phyloP scores from a whole-genome alignment of 371 early-diverging fungal genomes.

The Coemansia sp. region DNA sequence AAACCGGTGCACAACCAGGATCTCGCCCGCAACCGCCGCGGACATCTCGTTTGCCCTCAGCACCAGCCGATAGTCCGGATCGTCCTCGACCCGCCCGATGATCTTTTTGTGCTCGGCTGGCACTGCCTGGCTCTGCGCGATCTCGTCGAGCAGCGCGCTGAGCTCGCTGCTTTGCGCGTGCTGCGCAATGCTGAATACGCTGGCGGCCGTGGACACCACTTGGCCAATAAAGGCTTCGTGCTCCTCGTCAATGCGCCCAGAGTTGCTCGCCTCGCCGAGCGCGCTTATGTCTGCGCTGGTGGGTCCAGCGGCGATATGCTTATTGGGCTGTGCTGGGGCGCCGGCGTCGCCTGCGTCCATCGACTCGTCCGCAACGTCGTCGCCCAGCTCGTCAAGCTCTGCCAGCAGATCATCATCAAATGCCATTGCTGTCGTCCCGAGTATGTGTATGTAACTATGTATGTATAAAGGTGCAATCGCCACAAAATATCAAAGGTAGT shows the following conservation, averaged over 20 bases:
- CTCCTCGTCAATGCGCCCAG: slow-evolving; percentile 50
- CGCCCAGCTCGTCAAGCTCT: slow-evolving; percentile 67
- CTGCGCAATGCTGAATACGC: slow-evolving; percentile 20
- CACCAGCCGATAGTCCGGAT: slow-evolving; percentile 88
- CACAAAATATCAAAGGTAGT: too few species aligned
- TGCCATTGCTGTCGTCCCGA: slow-evolving; percentile 49
- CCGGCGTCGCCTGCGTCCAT: slow-evolving; percentile 31
- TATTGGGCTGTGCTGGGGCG: slow-evolving; percentile 1
- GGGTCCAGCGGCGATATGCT: not conserved
- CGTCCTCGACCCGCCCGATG: slow-evolving; percentile 68
- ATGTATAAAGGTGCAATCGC: too few species aligned
- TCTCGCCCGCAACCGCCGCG: slow-evolving; percentile 85
- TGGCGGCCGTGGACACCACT: slow-evolving; percentile 45
- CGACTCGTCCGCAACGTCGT: slow-evolving; percentile 47
- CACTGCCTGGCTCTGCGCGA: slow-evolving; percentile 3
- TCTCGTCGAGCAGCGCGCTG: slow-evolving; percentile 4
- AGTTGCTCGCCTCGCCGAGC: slow-evolving; percentile 45
- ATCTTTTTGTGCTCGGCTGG: slow-evolving; percentile 28
- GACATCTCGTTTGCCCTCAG: slow-evolving; percentile 84
- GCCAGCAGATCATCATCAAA: slow-evolving; percentile 77
- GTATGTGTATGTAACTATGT: too few species aligned
- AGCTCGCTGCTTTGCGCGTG: slow-evolving; percentile 11
- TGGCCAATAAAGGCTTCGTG: slow-evolving; percentile 50
- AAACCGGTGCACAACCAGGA: slow-evolving; percentile 83
- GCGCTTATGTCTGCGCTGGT: slow-evolving; percentile 11